Base-by-base conservation (phyloP, 2,329 filamentous ascomycete genomes). In the Tetracladium maxilliforme region DNA sequence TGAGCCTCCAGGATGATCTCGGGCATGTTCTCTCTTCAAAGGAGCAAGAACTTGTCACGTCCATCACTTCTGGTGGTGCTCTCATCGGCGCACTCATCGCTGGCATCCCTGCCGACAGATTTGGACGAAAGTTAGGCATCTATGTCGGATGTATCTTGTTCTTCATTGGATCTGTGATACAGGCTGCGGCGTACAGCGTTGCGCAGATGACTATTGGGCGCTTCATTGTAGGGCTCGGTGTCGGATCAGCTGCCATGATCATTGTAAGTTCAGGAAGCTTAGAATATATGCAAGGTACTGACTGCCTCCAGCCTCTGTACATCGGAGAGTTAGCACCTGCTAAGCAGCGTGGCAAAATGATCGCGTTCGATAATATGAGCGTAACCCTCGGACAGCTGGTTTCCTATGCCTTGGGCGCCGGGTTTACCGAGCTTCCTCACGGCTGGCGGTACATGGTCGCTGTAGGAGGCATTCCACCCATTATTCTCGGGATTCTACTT, bases 391-490 rank as follows among this genome's bases (percentile, higher is more conserved):
- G 54, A 2, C 50, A 56, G 17, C 44, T 58, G 7, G 29, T 58
- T 4, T 43, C 44, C 4, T 58, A 57, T 25, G 51, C 47, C 1
- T 37, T 58, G 4, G 53, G 52, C 13, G 52, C 52, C 3, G 49
- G 38, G 0, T 53, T 58, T 18, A 41, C 49, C 2, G 21, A 52
- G 3, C 48, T 58, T 1, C 31, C 41, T 7, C 40, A 51, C n/a
- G 58, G 54, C n/a, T 64, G 59, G 61, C 38, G 58, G 27, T 57
- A 51, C 21, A 62, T 63, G 51, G 57, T 62, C 4, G 59, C 51
- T 1, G 43, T 54, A 2, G 60, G 60, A 12, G 61, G 44, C 4
- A 26, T 60, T 2, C 61, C 61, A 3, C 47, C 58, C 3, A 43
- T 64, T n/a, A 24, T 58, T 4, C 50, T 64, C 2, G 46, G 36